phyloP scores from a whole-genome alignment of 345 rosid genomes.

The Sisymbrium irio region DNA sequence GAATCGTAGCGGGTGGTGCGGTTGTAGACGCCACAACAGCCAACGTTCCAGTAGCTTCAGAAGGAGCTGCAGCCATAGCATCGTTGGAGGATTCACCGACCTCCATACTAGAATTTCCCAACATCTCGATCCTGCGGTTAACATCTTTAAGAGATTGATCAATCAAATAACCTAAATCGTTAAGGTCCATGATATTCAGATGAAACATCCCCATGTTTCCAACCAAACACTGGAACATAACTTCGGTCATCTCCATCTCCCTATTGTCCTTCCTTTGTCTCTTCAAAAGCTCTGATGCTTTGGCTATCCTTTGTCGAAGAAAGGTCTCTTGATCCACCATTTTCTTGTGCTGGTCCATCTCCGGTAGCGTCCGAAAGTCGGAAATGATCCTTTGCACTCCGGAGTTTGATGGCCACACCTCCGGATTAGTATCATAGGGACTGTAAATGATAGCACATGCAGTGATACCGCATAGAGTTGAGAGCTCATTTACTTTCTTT shows the following conservation, averaged over 20 bases:
- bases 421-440: not conserved
- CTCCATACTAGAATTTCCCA: no score
- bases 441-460: not conserved
- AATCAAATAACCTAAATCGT: constrained; percentile 28
- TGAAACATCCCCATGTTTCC: constrained; percentile 8
- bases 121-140: not conserved
- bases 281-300: not conserved
- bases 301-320: constrained; percentile 25
- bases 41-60: no score
- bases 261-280: constrained; percentile 23
- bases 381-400: not conserved
- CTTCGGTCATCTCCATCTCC: constrained; percentile 34
- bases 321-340: constrained; percentile 38
- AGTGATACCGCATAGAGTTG: not conserved
- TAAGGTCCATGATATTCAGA: constrained; percentile 33
- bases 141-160: constrained; percentile 30
- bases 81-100: no score
- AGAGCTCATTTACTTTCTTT: not conserved
- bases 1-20: no score
- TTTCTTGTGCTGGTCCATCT: constrained; percentile 35
- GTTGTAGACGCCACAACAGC: no score
- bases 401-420: not conserved
- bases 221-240: constrained; percentile 31
- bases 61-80: no score
- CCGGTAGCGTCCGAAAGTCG: not conserved